Conservation (phyloP, 306 rosid genomes). For the Prunus padus region DNA sequence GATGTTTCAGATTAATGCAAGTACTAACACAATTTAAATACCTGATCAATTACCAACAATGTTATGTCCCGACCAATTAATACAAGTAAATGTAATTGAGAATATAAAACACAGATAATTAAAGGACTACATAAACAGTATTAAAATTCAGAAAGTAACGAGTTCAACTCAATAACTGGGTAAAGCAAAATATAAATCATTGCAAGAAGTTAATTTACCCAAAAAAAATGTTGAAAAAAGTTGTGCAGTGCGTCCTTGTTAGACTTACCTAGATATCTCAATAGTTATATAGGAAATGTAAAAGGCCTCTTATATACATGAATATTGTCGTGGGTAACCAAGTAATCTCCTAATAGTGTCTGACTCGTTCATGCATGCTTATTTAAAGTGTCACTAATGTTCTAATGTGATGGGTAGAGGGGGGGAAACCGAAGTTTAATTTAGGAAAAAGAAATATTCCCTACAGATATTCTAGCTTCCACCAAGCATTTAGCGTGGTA, state of each 20-base stretch:
- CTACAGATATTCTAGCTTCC: not conserved
- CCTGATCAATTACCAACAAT: not conserved
- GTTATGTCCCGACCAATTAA: not conserved
- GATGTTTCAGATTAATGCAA: not conserved
- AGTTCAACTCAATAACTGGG: no score
- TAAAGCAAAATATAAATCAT: not conserved
- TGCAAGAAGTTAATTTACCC: not conserved
- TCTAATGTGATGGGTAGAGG: not conserved
- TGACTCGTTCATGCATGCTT: not conserved
- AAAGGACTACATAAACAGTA: no score
- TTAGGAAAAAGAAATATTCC: not conserved
- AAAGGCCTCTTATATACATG: not conserved
- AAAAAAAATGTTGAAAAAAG: not conserved
- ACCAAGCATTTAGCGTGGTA: not conserved
- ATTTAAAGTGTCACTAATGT: not conserved
- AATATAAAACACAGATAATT: not conserved
- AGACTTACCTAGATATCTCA: not conserved
- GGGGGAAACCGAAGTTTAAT: not conserved
- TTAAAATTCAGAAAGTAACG: no score
- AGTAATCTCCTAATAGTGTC: not conserved
- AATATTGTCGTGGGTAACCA: not conserved
- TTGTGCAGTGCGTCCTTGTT: not conserved
- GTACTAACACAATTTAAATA: not conserved
- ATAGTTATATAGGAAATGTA: not conserved
- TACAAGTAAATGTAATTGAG: not conserved